phyloP scores from a whole-genome alignment of 371 early-diverging fungal species.

The Mucor mucedo region DNA sequence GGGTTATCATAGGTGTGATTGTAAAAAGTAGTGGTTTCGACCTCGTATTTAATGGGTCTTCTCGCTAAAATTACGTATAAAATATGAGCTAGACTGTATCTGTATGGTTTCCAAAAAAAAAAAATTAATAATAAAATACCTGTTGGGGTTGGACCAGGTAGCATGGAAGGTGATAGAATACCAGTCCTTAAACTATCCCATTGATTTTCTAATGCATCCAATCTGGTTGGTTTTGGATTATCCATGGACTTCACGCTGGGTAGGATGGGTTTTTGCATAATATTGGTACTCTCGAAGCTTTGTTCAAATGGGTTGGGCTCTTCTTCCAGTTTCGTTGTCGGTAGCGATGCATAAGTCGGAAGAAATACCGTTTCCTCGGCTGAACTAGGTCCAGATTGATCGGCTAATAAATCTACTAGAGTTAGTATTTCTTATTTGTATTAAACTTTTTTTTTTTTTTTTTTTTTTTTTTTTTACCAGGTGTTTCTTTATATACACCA shows the following conservation, averaged over 20 bases:
- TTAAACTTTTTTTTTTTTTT: neutral
- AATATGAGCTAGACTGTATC: too few relatives aligned
- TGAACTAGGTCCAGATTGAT: conserved; percentile 9
- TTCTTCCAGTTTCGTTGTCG: conserved; percentile 31
- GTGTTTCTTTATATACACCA: neutral
- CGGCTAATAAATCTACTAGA: conserved; percentile 15
- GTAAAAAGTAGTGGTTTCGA: conserved; percentile 3
- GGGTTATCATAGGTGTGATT: conserved; percentile 4
- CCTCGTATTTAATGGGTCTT: conserved; percentile 8
- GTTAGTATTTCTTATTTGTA: neutral
- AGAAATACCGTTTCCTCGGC: conserved; percentile 24
- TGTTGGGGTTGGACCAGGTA: conserved; percentile 4
- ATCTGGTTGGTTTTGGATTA: neutral
- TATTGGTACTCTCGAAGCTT: conserved; percentile 23
- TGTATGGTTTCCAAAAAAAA: too few relatives aligned
- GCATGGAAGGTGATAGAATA: conserved; percentile 22
- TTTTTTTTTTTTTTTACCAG: neutral
- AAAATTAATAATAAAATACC: neutral
- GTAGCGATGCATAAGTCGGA: conserved; percentile 23
- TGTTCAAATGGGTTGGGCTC: conserved; percentile 39
- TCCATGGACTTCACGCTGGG: conserved; percentile 4
- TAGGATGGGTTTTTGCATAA: neutral
- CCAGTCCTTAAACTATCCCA: conserved; percentile 13
- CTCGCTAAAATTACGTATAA: neutral
- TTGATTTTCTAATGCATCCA: conserved; percentile 5